Base-by-base conservation (phyloP, 2,329 filamentous ascomycete genomes). In the Paecilomyces formosus region DNA sequence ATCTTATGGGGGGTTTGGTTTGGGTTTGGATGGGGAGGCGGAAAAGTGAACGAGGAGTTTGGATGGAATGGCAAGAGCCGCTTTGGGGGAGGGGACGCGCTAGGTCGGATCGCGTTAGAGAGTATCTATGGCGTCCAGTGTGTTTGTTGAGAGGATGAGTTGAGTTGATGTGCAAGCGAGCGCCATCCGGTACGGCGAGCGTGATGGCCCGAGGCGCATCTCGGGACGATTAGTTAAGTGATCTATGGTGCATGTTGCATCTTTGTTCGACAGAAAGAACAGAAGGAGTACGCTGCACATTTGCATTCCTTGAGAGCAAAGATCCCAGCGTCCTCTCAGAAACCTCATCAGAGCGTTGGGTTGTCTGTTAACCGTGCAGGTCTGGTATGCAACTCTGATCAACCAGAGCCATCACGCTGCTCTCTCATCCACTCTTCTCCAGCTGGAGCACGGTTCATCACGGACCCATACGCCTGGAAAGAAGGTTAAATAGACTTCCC, bases 31-130 rank as follows among this genome's bases (percentile, higher is more conserved):
- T 33, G 31, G 33, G 39, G 26, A 62, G 55, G 59, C 61, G 56
- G 61, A 61, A 57, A 61, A 64, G 56, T 61, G 57, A 63, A 55
- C 54, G 62, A 62, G 65, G 62, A 66, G 63, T 62, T 62, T 63
- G 61, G 65, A 64, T 62, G 64, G 60, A 26, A 26, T 26, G 24
- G 63, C 66, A 63, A 68, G 67, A 69, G 66, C 68, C 64, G 66
- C 65, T 60, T 26, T 60, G 55, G 60, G 56, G 59, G 61, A 65
- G 64, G 55, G 63, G 65, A 60, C 45, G 53, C 59, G 56, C 66
- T 69, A 68, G 53, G 35, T 57, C 35, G 11, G 24, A 30, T 53
- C 5, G 55, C 61, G 61, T 57, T 61, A 55, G 56, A 52, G 24
- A 22, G 21, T 2, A n/a, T 15, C n/a, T n/a, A n/a, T n/a, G n/a